Evolutionary conservation across 2,329 filamentous ascomycete species (phyloP).

Genomic region (Pseudocercospora eumusae): DNA sequence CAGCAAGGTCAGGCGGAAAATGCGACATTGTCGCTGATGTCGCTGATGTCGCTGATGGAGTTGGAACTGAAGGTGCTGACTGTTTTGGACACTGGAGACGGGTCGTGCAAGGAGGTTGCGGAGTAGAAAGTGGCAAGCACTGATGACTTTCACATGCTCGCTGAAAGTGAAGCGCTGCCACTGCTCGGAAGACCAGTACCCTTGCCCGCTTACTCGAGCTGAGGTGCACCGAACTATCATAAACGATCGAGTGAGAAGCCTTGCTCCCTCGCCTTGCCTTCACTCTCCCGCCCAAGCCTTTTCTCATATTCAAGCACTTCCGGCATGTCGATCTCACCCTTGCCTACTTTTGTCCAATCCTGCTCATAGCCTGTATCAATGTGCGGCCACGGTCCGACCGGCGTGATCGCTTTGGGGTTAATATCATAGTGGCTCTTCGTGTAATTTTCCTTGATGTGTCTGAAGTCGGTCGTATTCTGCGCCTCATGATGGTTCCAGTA

Average conservation of each 20-base stretch:
- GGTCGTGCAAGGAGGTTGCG: background rate
- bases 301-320: constrained; percentile 40
- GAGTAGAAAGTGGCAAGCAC: background rate
- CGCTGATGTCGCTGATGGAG: too few relatives aligned
- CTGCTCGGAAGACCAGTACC: too few relatives aligned
- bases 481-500: constrained; percentile 61
- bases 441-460: constrained; percentile 69
- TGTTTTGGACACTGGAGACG: too few relatives aligned
- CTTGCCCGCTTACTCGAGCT: background rate
- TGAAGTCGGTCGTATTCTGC: constrained; percentile 63
- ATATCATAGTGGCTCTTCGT: constrained; percentile 62
- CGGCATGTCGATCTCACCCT: constrained; percentile 52
- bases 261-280: background rate
- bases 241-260: background rate
- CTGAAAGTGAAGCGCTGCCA: background rate
- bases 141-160: background rate
- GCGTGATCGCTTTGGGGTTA: constrained; percentile 64
- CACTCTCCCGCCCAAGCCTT: constrained; percentile 10
- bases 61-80: background rate
- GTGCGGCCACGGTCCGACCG: constrained; percentile 61
- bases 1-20: background rate
- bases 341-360: constrained; percentile 52
- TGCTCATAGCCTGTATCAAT: constrained; percentile 56
- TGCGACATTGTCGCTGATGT: background rate
- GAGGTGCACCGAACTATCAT: background rate